Conservation (phyloP, 257 asterid genomes). For the Nemophila menziesii region DNA sequence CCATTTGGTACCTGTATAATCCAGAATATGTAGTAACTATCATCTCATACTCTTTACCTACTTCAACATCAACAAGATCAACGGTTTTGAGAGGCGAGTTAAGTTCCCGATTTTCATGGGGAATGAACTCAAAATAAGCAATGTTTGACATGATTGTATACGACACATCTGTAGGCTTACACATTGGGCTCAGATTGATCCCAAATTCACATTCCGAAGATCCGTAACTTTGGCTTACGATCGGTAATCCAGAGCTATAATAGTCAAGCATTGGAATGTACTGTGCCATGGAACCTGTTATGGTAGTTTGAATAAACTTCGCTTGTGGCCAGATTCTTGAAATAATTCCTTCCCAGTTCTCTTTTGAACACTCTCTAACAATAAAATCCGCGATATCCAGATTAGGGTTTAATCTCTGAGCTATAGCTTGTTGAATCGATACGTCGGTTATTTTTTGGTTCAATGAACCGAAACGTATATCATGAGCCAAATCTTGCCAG, state of each 20-base stretch:
- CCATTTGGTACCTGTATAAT: constrained; percentile 7
- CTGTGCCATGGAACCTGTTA: constrained; percentile 6
- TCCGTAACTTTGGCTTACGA: neutral
- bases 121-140: neutral
- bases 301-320: neutral
- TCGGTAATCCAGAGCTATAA: neutral
- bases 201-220: neutral
- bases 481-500: constrained; percentile 6
- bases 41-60: no score
- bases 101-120: no score
- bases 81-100: no score
- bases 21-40: no score
- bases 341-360: constrained; percentile 11
- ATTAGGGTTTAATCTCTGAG: no score
- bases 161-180: neutral
- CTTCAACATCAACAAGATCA: no score
- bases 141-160: neutral
- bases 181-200: neutral
- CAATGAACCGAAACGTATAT: neutral
- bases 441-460: constrained; percentile 1
- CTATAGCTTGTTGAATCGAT: no score
- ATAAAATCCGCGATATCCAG: constrained; percentile 1
- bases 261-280: neutral
- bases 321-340: constrained; percentile 8
- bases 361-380: neutral